These are phyloP conservation scores for Pterocarpus macrocarpus DNA, from an alignment of 306 rosid genomes.

Conservation along the genomic window DNA sequence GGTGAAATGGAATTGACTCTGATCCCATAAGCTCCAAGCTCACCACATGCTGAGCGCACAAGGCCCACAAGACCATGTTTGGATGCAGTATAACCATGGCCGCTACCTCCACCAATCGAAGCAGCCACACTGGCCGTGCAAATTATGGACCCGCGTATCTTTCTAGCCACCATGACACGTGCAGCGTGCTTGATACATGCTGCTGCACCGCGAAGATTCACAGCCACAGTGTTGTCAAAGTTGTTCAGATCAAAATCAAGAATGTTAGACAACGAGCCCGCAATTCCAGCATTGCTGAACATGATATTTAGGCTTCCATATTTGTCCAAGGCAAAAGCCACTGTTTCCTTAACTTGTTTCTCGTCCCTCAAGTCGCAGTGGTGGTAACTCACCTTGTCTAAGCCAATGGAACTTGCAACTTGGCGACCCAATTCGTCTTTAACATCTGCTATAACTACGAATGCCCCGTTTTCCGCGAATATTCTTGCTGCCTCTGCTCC, in stretches of 20 bases:
- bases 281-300: conserved; percentile 78
- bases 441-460: conserved; percentile 68
- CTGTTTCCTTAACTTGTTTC: conserved; percentile 69
- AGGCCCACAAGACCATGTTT: conserved; percentile 72
- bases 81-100: conserved; percentile 60
- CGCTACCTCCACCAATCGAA: conserved; percentile 58
- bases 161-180: conserved; percentile 65
- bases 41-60: conserved; percentile 64
- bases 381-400: conserved; percentile 55
- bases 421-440: conserved; percentile 69
- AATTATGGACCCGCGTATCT: conserved; percentile 70
- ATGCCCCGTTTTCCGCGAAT: conserved; percentile 68
- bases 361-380: conserved; percentile 83
- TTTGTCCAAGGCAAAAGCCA: conserved; percentile 57
- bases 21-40: conserved; percentile 76
- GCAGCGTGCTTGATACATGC: conserved; percentile 73
- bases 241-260: conserved; percentile 63
- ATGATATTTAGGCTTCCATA: conserved; percentile 68
- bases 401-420: conserved; percentile 58
- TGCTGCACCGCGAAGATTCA: conserved; percentile 65
- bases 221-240: conserved; percentile 65
- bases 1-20: conserved; percentile 81
- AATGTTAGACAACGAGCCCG: conserved; percentile 59
- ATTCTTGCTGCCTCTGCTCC: conserved; percentile 66
- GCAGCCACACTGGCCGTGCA: conserved; percentile 76